phyloP scores from a whole-genome alignment of 768 basidiomycete genomes.

The Lepiota venenata region DNA sequence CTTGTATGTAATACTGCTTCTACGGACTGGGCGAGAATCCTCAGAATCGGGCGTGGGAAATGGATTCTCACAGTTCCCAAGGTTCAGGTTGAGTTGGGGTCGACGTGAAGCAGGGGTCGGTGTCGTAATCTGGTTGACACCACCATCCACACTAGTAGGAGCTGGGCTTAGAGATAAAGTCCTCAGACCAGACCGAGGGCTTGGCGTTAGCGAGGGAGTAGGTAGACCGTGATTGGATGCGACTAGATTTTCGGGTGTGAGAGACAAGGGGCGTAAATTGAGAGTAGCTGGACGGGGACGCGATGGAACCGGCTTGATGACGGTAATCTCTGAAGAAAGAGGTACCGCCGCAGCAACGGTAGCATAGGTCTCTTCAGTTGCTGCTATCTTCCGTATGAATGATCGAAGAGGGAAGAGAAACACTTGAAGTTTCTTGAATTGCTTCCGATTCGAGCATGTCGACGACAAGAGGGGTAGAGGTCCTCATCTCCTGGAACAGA shows the following conservation, averaged over 20 bases:
- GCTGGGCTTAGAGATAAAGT: slow-evolving; percentile 46
- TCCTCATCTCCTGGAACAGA: slow-evolving; percentile 13
- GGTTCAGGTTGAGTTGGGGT: slow-evolving; percentile 36
- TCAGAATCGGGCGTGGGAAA: slow-evolving; percentile 22
- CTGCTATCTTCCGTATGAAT: slow-evolving; percentile 24
- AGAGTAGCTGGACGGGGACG: slow-evolving; percentile 66
- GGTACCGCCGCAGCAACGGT: slow-evolving; percentile 18
- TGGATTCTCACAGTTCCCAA: slow-evolving; percentile 25
- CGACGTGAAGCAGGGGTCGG: slow-evolving; percentile 20
- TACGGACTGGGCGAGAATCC: slow-evolving; percentile 37
- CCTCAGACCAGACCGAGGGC: slow-evolving; percentile 44
- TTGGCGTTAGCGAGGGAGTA: slow-evolving; percentile 53
- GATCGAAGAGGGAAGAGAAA: slow-evolving; percentile 18
- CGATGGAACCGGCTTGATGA: slow-evolving; percentile 33
- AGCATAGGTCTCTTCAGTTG: neutral
- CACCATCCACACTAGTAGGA: slow-evolving; percentile 24
- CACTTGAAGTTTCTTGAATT: neutral
- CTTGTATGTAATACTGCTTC: slow-evolving; percentile 79
- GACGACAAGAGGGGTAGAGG: slow-evolving; percentile 5
- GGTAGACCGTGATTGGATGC: slow-evolving; percentile 37
- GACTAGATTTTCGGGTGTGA: slow-evolving; percentile 51
- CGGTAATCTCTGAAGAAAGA: slow-evolving; percentile 29
- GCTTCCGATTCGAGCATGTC: neutral
- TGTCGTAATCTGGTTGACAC: slow-evolving; percentile 9
- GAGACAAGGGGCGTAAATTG: slow-evolving; percentile 68